Evolutionary conservation across 2,329 filamentous ascomycete species (phyloP).

Genomic region (Colletotrichum sp.): DNA sequence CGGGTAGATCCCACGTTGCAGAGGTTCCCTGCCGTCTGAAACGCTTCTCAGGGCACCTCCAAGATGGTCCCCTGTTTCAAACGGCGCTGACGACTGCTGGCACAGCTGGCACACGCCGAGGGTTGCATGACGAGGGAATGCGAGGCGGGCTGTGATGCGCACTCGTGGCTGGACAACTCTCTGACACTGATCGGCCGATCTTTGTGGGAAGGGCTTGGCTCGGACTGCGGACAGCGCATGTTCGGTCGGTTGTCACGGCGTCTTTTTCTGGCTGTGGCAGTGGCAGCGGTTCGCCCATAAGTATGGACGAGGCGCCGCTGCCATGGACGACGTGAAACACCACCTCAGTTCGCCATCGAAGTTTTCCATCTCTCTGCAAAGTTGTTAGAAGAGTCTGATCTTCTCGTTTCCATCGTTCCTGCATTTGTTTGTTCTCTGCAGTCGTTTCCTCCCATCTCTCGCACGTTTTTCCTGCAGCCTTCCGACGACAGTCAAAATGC

Average conservation of each 20-base stretch:
- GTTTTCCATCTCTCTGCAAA: not conserved
- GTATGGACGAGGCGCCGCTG: not conserved
- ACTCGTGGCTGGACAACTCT: not conserved
- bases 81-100: not conserved
- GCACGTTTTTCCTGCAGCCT: not conserved
- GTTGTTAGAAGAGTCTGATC: not conserved
- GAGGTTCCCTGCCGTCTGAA: conserved; percentile 7
- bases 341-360: not conserved
- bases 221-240: conserved; percentile 7
- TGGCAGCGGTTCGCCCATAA: conserved; percentile 7
- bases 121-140: conserved; percentile 6
- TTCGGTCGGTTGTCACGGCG: not conserved
- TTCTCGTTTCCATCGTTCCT: not conserved
- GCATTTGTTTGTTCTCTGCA: not conserved
- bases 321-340: not conserved
- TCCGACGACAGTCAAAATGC: conserved; percentile 24
- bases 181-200: conserved; percentile 7
- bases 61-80: conserved; percentile 21
- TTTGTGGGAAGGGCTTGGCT: conserved; percentile 2
- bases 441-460: not conserved
- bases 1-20: not conserved
- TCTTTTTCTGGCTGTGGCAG: not conserved
- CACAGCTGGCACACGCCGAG: not conserved
- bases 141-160: not conserved
- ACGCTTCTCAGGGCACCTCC: conserved; percentile 2